These are phyloP conservation scores for Lecanicillium sp. DNA, from an alignment of 2,329 filamentous ascomycete species.

Conservation along the genomic window DNA sequence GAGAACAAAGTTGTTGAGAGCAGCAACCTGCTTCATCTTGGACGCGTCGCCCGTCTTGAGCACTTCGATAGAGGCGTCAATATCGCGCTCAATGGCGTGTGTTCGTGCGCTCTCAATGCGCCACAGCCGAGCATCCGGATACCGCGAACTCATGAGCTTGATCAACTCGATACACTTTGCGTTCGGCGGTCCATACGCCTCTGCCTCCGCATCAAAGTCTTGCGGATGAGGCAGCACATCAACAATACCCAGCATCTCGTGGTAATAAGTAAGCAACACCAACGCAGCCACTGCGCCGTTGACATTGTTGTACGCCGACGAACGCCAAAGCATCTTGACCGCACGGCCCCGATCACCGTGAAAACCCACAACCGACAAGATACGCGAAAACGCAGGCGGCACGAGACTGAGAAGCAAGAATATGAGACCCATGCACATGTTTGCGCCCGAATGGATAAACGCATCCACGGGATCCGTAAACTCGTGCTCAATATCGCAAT, in stretches of 20 bases:
- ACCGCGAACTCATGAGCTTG: constrained; percentile 63
- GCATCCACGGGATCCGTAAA: constrained; percentile 60
- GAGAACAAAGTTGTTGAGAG: constrained; percentile 77
- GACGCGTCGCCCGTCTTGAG: constrained; percentile 52
- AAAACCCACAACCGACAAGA: constrained; percentile 86
- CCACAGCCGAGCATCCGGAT: constrained; percentile 81
- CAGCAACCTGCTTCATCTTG: constrained; percentile 81
- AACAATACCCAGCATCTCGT: constrained; percentile 74
- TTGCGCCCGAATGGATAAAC: constrained; percentile 83
- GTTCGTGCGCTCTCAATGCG: constrained; percentile 79
- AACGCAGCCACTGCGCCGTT: constrained; percentile 87
- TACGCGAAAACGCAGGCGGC: constrained; percentile 78
- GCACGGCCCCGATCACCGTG: constrained; percentile 78
- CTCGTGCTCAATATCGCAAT: constrained; percentile 5
- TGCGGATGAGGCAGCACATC: constrained; percentile 67
- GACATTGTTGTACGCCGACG: constrained; percentile 75
- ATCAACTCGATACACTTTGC: constrained; percentile 61
- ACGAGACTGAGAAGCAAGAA: constrained; percentile 86
- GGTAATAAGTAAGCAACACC: constrained; percentile 78
- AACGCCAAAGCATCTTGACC: constrained; percentile 81
- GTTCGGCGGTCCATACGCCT: constrained; percentile 63
- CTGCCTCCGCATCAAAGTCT: constrained; percentile 45
- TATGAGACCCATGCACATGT: constrained; percentile 82
- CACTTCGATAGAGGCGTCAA: constrained; percentile 60
- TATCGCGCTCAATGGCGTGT: constrained; percentile 55